A percentile compares a stretch with the other conserved stretches of the same genome.
Conservation (phyloP, 192 early-diverging fungal genomes). For the Rhizoclosmatium globosum region DNA sequence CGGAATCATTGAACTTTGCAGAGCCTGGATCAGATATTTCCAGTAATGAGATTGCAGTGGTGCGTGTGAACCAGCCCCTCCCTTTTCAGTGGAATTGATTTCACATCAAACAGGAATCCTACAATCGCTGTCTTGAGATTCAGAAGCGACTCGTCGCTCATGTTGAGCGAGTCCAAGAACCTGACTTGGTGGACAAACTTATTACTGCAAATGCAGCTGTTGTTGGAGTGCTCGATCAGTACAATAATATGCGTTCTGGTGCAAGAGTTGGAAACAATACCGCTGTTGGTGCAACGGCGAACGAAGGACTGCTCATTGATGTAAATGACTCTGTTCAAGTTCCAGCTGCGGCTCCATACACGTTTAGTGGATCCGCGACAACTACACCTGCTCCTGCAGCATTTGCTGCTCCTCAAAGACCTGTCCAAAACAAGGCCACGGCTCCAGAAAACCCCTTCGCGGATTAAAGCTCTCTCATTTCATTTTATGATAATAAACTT, state of each 20-base stretch:
- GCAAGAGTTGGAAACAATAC: neutral
- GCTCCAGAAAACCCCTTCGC: no score
- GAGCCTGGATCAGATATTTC: constrained; percentile 4
- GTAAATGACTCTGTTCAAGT: neutral
- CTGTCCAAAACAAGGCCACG: no score
- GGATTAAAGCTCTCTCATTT: no score
- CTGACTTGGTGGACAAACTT: constrained; percentile 37
- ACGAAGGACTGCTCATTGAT: neutral
- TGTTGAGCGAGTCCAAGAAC: constrained; percentile 31
- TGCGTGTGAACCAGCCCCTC: neutral
- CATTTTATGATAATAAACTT: no score
- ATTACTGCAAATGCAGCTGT: constrained; percentile 13
- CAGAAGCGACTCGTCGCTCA: neutral
- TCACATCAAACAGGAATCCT: constrained; percentile 17
- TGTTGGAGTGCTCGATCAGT: constrained; percentile 23
- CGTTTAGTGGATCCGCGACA: no score
- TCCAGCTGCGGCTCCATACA: neutral
- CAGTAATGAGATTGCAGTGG: constrained; percentile 22
- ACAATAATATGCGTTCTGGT: constrained; percentile 1
- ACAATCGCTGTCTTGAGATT: constrained; percentile 20
- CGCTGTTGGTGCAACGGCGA: neutral
- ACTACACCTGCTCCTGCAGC: no score
- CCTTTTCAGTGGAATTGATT: neutral
- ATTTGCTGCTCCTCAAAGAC: no score
- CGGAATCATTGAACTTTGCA: constrained; percentile 23